Conservation (phyloP, 345 rosid species). For the Brassica nigra region DNA sequence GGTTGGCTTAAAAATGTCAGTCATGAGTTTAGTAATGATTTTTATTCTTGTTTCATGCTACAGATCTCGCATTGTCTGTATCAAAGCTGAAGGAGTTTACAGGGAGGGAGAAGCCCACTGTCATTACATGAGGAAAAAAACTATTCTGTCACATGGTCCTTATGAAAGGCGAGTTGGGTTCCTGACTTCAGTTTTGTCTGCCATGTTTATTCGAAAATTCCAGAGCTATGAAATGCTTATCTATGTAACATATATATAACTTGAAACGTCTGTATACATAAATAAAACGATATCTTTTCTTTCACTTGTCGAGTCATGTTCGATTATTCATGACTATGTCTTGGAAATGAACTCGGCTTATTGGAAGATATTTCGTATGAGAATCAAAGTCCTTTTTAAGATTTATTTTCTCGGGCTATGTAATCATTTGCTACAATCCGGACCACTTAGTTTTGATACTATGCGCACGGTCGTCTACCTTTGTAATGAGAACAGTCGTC, state of each 20-base stretch:
- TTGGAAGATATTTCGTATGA: conserved; percentile 8
- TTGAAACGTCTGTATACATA: conserved; percentile 2
- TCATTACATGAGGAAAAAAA: conserved; percentile 59
- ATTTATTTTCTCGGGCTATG: neutral
- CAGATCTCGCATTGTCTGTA: conserved; percentile 81
- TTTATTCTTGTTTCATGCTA: conserved; percentile 33
- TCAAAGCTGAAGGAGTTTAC: conserved; percentile 91
- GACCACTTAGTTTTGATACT: conserved; percentile 3
- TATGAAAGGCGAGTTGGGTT: conserved; percentile 34
- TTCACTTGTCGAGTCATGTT: conserved; percentile 9
- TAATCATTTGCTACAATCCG: neutral
- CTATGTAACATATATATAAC: conserved; percentile 25
- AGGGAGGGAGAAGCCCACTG: conserved; percentile 95
- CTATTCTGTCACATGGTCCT: conserved; percentile 13
- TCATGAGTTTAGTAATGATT: conserved; percentile 18
- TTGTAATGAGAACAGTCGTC: conserved; percentile 6
- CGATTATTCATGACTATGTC: conserved; percentile 12
- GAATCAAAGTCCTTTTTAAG: neutral
- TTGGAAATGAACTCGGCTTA: neutral
- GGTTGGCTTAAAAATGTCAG: conserved; percentile 4
- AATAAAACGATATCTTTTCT: conserved; percentile 14
- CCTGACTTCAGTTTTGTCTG: conserved; percentile 51
- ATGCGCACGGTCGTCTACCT: neutral
- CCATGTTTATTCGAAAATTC: conserved; percentile 27
- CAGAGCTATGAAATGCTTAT: conserved; percentile 34